phyloP scores from a whole-genome alignment of 2,329 filamentous ascomycete genomes.

The Chaetomiaceae sp. region DNA sequence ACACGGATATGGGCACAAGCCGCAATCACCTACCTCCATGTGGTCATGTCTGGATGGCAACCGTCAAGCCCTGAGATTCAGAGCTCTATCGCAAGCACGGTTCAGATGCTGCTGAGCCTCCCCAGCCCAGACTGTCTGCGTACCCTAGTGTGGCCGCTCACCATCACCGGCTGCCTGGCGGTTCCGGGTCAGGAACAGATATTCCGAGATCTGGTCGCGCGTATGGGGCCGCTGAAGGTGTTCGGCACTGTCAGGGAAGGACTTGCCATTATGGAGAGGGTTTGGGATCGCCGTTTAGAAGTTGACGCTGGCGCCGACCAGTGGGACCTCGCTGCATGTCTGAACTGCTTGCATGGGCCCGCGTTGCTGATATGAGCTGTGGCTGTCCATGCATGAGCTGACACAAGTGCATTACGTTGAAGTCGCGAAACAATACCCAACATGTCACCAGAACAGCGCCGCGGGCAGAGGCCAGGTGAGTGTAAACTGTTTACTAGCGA shows the following conservation, averaged over 20 bases:
- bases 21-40: constrained; percentile 43
- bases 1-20: constrained; percentile 46
- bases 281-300: constrained; percentile 40
- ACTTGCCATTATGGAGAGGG: constrained; percentile 42
- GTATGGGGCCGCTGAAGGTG: constrained; percentile 40
- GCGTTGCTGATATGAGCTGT: constrained; percentile 28
- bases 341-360: constrained; percentile 27
- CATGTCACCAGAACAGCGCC: background rate
- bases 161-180: constrained; percentile 35
- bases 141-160: constrained; percentile 36
- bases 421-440: background rate
- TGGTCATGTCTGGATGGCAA: constrained; percentile 50
- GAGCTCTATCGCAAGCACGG: constrained; percentile 30
- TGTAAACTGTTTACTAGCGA: no score
- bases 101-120: constrained; percentile 32
- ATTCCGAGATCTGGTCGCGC: constrained; percentile 39
- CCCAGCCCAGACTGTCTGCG: constrained; percentile 31
- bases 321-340: constrained; percentile 43
- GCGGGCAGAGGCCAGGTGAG: no score
- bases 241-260: constrained; percentile 45
- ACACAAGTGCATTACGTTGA: background rate
- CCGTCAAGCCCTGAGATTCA: constrained; percentile 42
- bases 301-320: constrained; percentile 34
- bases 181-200: constrained; percentile 38
- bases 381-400: no score